phyloP scores from a whole-genome alignment of 1,284 basidiomycete species.

The Phylloboletellus chloephorus region DNA sequence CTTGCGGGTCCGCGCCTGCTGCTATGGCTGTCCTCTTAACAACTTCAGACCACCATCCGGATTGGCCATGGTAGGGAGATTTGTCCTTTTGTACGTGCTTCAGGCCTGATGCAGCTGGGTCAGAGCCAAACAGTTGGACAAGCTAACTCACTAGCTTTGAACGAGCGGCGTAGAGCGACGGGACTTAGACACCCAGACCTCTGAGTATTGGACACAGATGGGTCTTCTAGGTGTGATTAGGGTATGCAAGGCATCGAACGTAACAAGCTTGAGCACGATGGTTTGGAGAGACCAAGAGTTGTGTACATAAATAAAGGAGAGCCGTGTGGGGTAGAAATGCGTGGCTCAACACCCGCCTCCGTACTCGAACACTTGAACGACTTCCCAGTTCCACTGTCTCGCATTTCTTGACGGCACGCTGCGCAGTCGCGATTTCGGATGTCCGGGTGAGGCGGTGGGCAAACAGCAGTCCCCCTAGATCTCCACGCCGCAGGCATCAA shows the following conservation, averaged over 20 bases:
- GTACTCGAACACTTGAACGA: constrained; percentile 10
- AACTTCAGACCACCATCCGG: constrained; percentile 69
- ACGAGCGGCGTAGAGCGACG: constrained; percentile 47
- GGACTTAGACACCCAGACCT: constrained; percentile 55
- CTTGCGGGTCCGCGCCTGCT: constrained; percentile 56
- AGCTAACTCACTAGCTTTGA: constrained; percentile 53
- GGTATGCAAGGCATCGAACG: constrained; percentile 70
- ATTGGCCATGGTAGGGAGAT: constrained; percentile 42
- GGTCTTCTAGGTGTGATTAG: constrained; percentile 60
- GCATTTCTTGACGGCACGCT: constrained; percentile 6
- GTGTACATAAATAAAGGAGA: constrained; percentile 17
- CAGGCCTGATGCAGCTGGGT: constrained; percentile 44
- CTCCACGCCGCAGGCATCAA: constrained; percentile 30
- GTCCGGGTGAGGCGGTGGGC: constrained; percentile 13
- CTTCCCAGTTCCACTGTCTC: constrained; percentile 2
- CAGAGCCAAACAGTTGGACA: neutral
- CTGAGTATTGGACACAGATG: constrained; percentile 63
- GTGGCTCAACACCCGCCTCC: constrained; percentile 5
- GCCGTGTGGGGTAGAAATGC: constrained; percentile 6
- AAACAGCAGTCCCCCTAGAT: constrained; percentile 11
- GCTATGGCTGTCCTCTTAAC: constrained; percentile 65
- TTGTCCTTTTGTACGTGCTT: constrained; percentile 53
- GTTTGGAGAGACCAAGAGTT: constrained; percentile 2
- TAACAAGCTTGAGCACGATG: constrained; percentile 42
- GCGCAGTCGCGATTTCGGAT: constrained; percentile 20